A percentile compares a stretch with the other conserved stretches of the same genome.
phyloP scores from a whole-genome alignment of 2,329 filamentous ascomycete species.

The Myotisia sp. region DNA sequence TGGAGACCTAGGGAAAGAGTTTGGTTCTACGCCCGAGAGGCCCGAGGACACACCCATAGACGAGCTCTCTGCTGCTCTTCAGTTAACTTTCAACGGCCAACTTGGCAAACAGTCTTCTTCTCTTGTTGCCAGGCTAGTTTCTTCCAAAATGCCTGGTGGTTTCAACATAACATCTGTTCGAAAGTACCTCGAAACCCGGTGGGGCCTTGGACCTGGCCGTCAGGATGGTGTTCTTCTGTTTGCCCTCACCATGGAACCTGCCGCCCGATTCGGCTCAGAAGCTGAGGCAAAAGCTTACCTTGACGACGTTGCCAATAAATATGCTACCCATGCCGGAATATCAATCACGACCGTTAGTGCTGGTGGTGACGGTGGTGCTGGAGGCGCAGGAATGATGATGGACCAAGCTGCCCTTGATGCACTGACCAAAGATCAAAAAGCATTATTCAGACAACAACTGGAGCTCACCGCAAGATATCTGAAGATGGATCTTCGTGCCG shows the following conservation, averaged over 20 bases:
- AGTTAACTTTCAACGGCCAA: constrained; percentile 96
- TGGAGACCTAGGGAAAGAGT: constrained; percentile 94
- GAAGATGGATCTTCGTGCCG: constrained; percentile 92
- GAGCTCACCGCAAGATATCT: constrained; percentile 90
- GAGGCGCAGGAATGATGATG: constrained; percentile 91
- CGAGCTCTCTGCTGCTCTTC: constrained; percentile 88
- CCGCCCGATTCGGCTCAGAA: constrained; percentile 76
- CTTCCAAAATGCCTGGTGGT: constrained; percentile 97
- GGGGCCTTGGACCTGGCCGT: constrained; percentile 72
- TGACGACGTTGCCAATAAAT: constrained; percentile 78
- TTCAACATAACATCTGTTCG: constrained; percentile 96
- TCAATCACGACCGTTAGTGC: constrained; percentile 60
- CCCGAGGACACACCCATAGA: constrained; percentile 94
- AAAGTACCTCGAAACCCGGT: constrained; percentile 88
- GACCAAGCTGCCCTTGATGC: constrained; percentile 94
- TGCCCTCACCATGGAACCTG: constrained; percentile 82
- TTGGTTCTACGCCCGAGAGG: constrained; percentile 94
- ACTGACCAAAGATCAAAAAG: constrained; percentile 88
- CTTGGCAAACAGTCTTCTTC: constrained; percentile 93
- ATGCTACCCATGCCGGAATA: constrained; percentile 70
- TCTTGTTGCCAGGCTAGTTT: constrained; percentile 84
- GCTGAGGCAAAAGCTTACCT: constrained; percentile 84
- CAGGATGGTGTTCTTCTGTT: constrained; percentile 84
- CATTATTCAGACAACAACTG: constrained; percentile 94
- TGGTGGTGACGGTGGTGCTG: constrained; percentile 57